Base-by-base conservation (phyloP, 139 green algal genomes). In the Chlamydomonas schloesseri region DNA sequence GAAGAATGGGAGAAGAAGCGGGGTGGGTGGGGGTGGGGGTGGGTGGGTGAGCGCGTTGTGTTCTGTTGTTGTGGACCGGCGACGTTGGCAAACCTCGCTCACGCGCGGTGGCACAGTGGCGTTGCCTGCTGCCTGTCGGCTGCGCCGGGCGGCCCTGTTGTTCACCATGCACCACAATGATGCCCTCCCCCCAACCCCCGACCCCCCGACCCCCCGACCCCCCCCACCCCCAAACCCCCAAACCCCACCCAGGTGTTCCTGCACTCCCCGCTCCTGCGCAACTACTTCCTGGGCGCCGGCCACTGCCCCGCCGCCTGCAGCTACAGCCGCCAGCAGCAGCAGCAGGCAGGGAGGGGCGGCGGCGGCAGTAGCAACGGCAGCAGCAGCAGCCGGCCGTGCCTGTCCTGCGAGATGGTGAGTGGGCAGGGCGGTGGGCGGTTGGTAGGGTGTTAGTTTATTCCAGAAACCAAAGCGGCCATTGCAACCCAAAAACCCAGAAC, bases 361-460 rank as follows among this genome's bases (percentile, higher is more conserved):
- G 24, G 24, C 17, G 26, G 28, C 17, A 5, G 69, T 17, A 1
- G 33, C 37, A 24, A 5, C 17, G 26, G 28, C 17, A 5, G 69
- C 2, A 1, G 33, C 37, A 24, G 81, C 5, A 68, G 76, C 33
- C 77, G 77, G 53, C 87, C 91, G 55, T 97, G 95, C 92, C 83
- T 97, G 28, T 91, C 74, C 31, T 97, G 95, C 87, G 93, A 96
- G 71, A 84, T 97, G 91, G 93, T 93, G 88, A 60, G 91, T n/a
- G 67, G 55, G 20, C 8, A 17, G 6, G 55, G 21, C 55, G 2
- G 20, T 23, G 55, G 55, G 55, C 55, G 2, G 55, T 11, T n/a
- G n/a, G n/a, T n/a, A n/a, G n/a, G n/a, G n/a, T n/a, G n/a, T n/a
- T n/a, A n/a, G n/a, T n/a, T n/a, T n/a, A n/a, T n/a, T n/a, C n/a